Conservation (phyloP, 164 flowering plant genomes). For the Vitis rotundifolia region DNA sequence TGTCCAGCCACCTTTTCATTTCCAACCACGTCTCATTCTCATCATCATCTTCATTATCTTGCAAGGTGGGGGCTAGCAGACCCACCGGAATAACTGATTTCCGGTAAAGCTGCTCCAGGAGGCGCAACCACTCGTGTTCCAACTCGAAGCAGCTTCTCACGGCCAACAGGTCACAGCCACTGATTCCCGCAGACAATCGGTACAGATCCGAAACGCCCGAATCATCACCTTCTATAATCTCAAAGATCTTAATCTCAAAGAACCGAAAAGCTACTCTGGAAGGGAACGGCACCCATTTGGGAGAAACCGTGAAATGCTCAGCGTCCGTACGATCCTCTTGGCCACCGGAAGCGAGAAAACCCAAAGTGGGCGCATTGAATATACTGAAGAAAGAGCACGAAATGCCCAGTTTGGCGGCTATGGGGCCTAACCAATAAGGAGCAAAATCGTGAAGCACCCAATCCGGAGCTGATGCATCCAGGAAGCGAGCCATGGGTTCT, state of each 20-base stretch:
- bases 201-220: conserved; percentile 11
- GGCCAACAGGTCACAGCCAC: conserved; percentile 3
- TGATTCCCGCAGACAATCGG: background rate
- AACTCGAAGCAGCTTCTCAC: conserved; percentile 17
- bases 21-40: conserved; percentile 5
- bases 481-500: conserved; percentile 9
- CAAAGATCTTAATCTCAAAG: conserved; percentile 10
- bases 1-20: conserved; percentile 24
- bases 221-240: background rate
- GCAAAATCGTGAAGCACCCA: conserved; percentile 43
- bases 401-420: conserved; percentile 23
- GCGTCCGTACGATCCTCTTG: conserved; percentile 7
- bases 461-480: conserved; percentile 24
- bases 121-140: conserved; percentile 22
- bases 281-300: conserved; percentile 40
- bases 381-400: conserved; percentile 17
- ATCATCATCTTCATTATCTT: background rate
- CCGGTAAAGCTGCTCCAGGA: conserved; percentile 12
- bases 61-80: conserved; percentile 13
- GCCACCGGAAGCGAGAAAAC: background rate
- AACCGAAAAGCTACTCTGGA: conserved; percentile 14
- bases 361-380: conserved; percentile 2
- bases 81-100: conserved; percentile 30
- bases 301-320: conserved; percentile 23
- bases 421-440: conserved; percentile 30